A percentile compares a stretch with the other conserved stretches of the same genome.
Evolutionary conservation across 2,329 filamentous ascomycete species (phyloP).

Genomic region (Metarhizium sp.): DNA sequence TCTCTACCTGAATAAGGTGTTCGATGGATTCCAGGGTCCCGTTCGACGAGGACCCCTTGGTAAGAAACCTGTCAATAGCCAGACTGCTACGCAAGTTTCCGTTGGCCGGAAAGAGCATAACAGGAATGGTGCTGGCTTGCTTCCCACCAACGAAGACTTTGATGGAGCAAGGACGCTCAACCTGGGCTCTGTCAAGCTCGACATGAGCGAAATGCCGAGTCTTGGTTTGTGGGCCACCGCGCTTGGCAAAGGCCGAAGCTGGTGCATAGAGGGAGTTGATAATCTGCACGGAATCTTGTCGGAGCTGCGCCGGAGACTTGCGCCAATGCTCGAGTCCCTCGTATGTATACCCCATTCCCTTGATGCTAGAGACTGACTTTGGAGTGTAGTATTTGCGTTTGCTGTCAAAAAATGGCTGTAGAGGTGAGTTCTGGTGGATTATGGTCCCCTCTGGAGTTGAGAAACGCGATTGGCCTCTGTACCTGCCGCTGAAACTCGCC

Average conservation of each 20-base stretch:
- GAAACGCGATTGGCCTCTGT: conserved; percentile 26
- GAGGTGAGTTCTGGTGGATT: conserved; percentile 33
- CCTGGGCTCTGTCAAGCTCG: conserved; percentile 22
- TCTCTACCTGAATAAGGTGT: conserved; percentile 2
- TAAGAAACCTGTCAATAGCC: conserved; percentile 33
- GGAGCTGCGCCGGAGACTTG: conserved; percentile 20
- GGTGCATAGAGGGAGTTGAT: conserved; percentile 25
- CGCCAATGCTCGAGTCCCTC: conserved; percentile 25
- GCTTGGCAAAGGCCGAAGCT: not conserved
- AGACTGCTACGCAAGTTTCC: conserved; percentile 24
- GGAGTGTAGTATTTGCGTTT: conserved; percentile 33
- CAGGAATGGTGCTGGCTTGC: conserved; percentile 22
- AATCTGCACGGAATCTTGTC: conserved; percentile 18
- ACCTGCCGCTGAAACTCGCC: conserved; percentile 24
- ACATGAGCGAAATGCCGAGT: conserved; percentile 27
- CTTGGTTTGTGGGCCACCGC: conserved; percentile 1
- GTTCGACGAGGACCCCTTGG: not conserved
- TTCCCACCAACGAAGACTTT: conserved; percentile 23
- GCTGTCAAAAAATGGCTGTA: conserved; percentile 40
- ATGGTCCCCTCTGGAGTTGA: conserved; percentile 28
- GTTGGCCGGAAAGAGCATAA: conserved; percentile 25
- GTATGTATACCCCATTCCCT: conserved; percentile 30
- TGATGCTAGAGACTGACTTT: conserved; percentile 20
- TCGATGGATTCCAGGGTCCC: conserved; percentile 1
- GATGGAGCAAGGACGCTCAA: conserved; percentile 26